Percentiles rank a stretch among this genome's conserved stretches.
Conservation (phyloP, 164 flowering plant species). For the Magnolia sinica region DNA sequence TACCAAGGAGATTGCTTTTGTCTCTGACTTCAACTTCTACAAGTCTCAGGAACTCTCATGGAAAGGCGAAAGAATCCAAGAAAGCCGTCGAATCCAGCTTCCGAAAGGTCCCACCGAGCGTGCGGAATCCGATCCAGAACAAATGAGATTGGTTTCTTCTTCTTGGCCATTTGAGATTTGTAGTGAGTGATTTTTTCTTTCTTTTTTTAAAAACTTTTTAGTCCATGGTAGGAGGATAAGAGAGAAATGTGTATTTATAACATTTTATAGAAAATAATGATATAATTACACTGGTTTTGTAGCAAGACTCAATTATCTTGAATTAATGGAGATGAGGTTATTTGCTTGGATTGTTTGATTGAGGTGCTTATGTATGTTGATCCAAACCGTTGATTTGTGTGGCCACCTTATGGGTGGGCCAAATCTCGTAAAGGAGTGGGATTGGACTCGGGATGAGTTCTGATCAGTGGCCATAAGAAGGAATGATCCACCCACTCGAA, state of each 20-base stretch:
- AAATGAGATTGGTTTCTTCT: constrained; percentile 8
- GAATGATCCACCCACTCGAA: too few species aligned
- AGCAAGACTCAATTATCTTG: background rate
- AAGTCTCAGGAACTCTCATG: constrained; percentile 12
- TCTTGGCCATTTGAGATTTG: background rate
- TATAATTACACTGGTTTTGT: background rate
- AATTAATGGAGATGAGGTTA: too few species aligned
- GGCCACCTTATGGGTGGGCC: background rate
- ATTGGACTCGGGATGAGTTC: background rate
- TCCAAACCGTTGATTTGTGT: background rate
- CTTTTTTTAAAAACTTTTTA: background rate
- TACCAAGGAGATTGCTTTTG: constrained; percentile 30
- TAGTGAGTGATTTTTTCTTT: background rate
- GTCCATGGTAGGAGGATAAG: constrained; percentile 1
- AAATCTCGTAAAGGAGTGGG: background rate
- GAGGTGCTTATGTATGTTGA: background rate
- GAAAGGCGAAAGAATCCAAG: constrained; percentile 34
- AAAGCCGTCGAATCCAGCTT: constrained; percentile 56
- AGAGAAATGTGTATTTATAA: constrained; percentile 1
- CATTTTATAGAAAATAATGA: background rate
- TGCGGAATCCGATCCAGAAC: constrained; percentile 55
- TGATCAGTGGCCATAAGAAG: background rate
- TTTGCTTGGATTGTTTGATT: background rate
- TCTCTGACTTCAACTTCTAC: constrained; percentile 11
- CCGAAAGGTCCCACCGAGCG: constrained; percentile 42